A percentile compares a stretch with the other conserved stretches of the same genome.
Conservation (phyloP, 1,139 yeast species). For the Magnusiomyces paraingens region DNA sequence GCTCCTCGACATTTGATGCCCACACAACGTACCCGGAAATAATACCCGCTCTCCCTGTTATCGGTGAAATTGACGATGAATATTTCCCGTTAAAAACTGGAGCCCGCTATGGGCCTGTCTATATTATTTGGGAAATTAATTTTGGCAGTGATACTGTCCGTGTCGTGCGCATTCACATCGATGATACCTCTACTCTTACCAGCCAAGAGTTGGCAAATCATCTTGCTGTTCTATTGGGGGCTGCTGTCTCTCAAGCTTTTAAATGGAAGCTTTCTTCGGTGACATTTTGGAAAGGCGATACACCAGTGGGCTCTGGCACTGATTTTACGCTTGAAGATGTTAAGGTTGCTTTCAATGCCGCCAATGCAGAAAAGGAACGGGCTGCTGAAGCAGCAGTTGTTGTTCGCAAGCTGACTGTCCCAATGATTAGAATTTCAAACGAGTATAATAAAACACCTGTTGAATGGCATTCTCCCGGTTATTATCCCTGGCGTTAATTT, state of each 20-base stretch:
- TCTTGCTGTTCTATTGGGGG: constrained; percentile 20
- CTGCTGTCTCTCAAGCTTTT: constrained; percentile 25
- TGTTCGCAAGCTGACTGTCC: not conserved
- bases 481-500: not conserved
- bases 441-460: not conserved
- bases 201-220: constrained; percentile 13
- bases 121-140: constrained; percentile 44
- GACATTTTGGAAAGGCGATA: constrained; percentile 26
- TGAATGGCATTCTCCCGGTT: constrained; percentile 1
- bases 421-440: constrained; percentile 1
- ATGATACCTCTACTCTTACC: constrained; percentile 3
- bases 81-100: constrained; percentile 29
- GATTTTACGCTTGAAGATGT: not conserved
- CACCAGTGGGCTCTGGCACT: constrained; percentile 17
- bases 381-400: not conserved
- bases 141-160: constrained; percentile 37
- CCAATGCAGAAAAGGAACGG: not conserved
- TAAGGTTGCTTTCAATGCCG: not conserved
- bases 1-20: constrained; percentile 22
- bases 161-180: constrained; percentile 27
- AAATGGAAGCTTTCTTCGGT: constrained; percentile 22
- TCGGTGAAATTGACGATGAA: constrained; percentile 11
- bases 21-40: constrained; percentile 36
- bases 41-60: constrained; percentile 16
- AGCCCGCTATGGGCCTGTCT: constrained; percentile 30